Base-by-base conservation (phyloP, 139 green algal species). In the Asterochloris erici region DNA sequence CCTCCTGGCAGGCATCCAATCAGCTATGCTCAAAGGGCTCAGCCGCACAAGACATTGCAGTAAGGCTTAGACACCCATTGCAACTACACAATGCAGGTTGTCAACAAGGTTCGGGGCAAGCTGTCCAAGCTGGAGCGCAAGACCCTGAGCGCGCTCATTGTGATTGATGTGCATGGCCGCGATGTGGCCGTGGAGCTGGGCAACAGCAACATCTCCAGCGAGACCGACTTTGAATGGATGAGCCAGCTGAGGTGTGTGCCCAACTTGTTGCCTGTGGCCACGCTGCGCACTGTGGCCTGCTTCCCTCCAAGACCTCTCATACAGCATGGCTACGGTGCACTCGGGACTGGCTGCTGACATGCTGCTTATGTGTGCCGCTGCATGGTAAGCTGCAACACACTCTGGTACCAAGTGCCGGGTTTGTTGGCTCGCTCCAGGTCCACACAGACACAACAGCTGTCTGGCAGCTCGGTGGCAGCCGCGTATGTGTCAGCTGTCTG, bases 141-240 rank as follows among this genome's bases (percentile, higher is more conserved):
- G 64, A 94, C 91, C 24, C 86, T 96, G 63, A 89, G 66, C 61
- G 92, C 93, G 47, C 91, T 96, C 62, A 94, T 96, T 63, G 93
- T 96, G 12, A 90, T 96, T 29, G 93, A 96, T 71, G 93, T 96
- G 70, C 93, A 96, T 82, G 93, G 91, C 12, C 87, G 92, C 17
- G 92, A 96, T 83, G 88, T 93, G 74, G 89, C 71, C 6, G 77
- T 66, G 12, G 68, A 85, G 61, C 79, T 89, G 64, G 85, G 79
- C 78, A 61, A 81, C 28, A 61, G 90, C 60, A 82, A 80, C 29
- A 83, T 95, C 23, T 69, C 77, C 68, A 85, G 69, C 79, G 88
- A 89, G 47, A 77, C 79, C 11, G 93, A 96, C 88, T 96, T 96
- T 85, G 87, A 92, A 74, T 96, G 90, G 90, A 87, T 91, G 84